Conservation (phyloP, 768 basidiomycete genomes). For the Macrocybe gigantea region DNA sequence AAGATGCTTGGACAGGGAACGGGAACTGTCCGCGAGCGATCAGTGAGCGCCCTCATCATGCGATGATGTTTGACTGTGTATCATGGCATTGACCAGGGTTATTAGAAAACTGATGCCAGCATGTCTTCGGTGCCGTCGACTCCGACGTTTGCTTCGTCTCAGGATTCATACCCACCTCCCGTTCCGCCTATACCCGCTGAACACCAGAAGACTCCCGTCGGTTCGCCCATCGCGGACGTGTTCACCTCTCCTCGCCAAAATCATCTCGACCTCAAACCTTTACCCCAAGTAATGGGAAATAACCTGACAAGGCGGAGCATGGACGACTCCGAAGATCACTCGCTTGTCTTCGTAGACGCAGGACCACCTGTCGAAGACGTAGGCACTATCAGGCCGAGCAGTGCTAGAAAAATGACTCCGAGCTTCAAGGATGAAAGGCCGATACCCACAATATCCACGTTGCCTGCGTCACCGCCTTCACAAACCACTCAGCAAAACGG, state of each 20-base stretch:
- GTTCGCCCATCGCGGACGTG: slow-evolving; percentile 47
- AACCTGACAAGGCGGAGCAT: slow-evolving; percentile 31
- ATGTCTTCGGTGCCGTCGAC: too few relatives aligned
- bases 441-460: slow-evolving; percentile 30
- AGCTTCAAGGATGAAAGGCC: slow-evolving; percentile 66
- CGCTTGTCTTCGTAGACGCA: slow-evolving; percentile 49
- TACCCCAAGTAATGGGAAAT: slow-evolving; percentile 49
- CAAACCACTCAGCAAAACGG: slow-evolving; percentile 18
- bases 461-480: slow-evolving; percentile 31
- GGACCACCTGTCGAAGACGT: slow-evolving; percentile 23
- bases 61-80: slow-evolving; percentile 6
- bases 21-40: slow-evolving; percentile 58
- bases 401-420: slow-evolving; percentile 55
- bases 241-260: slow-evolving; percentile 30
- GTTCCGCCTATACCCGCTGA: slow-evolving; percentile 46
- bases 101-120: too few relatives aligned
- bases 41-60: slow-evolving; percentile 35
- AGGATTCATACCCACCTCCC: slow-evolving; percentile 29
- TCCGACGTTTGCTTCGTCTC: slow-evolving; percentile 1
- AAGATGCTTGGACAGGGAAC: slow-evolving; percentile 63
- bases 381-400: slow-evolving; percentile 9
- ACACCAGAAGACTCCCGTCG: slow-evolving; percentile 28
- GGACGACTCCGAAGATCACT: slow-evolving; percentile 41
- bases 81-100: too few relatives aligned
- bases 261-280: slow-evolving; percentile 47